Evolutionary conservation across 2,329 filamentous ascomycete genomes (phyloP).

Genomic region (Exophiala xenobiotica): DNA sequence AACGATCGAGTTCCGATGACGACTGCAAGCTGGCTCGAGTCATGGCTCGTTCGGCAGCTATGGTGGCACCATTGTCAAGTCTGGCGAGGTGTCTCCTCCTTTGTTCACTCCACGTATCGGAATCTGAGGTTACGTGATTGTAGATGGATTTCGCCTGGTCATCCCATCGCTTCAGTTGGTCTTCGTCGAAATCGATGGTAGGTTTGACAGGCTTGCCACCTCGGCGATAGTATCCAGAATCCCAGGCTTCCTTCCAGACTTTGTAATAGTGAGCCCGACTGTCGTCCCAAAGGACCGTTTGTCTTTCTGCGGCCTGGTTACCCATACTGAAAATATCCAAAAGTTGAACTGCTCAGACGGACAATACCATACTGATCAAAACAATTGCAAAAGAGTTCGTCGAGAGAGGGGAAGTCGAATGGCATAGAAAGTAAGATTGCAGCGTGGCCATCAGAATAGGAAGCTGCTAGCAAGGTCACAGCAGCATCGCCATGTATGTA

Average conservation of each 20-base stretch:
- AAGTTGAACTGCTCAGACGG: neutral
- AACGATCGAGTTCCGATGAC: conserved; percentile 20
- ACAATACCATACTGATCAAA: conserved; percentile 1
- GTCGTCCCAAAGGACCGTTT: no score
- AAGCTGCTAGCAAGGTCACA: no score
- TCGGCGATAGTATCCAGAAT: neutral
- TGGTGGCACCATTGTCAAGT: conserved; percentile 35
- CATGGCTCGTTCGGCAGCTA: conserved; percentile 47
- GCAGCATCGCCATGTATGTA: no score
- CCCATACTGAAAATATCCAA: conserved; percentile 3
- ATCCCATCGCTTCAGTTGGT: neutral
- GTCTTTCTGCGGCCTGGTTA: neutral
- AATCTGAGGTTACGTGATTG: neutral
- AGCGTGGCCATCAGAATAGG: neutral
- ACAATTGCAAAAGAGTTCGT: neutral
- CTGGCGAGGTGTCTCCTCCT: no score
- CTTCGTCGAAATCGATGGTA: neutral
- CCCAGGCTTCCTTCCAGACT: neutral
- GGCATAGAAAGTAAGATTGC: neutral
- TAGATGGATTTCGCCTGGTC: neutral
- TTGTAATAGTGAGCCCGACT: neutral
- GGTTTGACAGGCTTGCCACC: neutral
- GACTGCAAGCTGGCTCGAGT: conserved; percentile 36
- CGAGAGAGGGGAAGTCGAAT: neutral
- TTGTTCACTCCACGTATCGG: neutral